Conservation (phyloP, 495 filamentous ascomycete genomes). For the Penicillium subrubescens region DNA sequence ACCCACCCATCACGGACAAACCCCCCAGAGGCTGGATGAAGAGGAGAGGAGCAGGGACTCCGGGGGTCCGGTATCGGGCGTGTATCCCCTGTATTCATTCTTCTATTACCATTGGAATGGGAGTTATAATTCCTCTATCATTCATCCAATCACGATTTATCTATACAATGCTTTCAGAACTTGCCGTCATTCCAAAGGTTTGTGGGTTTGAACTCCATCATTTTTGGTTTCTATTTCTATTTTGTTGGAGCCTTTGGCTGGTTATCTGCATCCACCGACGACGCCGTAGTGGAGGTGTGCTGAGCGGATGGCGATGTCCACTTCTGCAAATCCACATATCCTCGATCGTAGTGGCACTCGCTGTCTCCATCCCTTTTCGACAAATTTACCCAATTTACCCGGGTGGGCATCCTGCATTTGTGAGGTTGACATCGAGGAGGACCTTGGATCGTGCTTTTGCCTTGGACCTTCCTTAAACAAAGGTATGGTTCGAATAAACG, state of each 20-base stretch:
- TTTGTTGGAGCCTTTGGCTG: not conserved
- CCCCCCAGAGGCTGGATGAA: conserved; percentile 6
- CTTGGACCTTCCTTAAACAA: conserved; percentile 1
- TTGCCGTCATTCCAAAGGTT: conserved; percentile 1
- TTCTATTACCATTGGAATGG: not conserved
- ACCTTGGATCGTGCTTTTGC: not conserved
- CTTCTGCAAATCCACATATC: not conserved
- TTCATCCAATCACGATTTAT: conserved; percentile 14
- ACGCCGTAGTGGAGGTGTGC: not conserved
- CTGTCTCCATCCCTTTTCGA: not conserved
- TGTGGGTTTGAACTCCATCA: not conserved
- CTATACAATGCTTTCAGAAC: not conserved
- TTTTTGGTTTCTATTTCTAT: not conserved
- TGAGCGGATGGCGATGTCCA: not conserved
- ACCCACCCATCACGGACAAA: conserved; percentile 7
- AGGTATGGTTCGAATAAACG: not conserved
- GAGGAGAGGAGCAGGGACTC: conserved; percentile 1
- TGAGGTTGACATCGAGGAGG: not conserved
- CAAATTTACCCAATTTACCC: conserved; percentile 15
- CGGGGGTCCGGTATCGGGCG: conserved; percentile 28
- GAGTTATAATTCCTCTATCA: not conserved
- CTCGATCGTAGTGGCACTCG: not conserved
- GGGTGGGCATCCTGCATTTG: not conserved
- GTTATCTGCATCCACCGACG: not conserved
- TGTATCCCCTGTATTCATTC: not conserved